Evolutionary conservation across 805 yeast species (phyloP).

Genomic region (Schizosaccharomyces japonicus): DNA sequence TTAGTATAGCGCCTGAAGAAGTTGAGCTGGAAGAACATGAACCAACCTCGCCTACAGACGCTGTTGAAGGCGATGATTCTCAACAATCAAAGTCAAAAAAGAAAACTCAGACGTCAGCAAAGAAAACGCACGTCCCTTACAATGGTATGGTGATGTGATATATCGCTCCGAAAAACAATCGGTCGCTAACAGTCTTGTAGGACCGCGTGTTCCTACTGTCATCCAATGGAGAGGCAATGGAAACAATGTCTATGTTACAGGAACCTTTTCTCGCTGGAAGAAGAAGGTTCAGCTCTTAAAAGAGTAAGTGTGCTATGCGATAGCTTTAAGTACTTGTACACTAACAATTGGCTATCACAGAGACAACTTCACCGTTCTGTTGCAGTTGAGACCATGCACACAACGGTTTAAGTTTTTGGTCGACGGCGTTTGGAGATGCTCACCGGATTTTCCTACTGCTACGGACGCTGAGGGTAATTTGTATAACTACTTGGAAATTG

Average conservation of each 20-base stretch:
- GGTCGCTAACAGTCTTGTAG: background rate
- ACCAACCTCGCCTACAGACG: too few relatives aligned
- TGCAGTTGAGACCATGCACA: constrained; percentile 70
- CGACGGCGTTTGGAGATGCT: constrained; percentile 73
- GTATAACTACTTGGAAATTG: constrained; percentile 69
- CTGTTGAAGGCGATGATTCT: background rate
- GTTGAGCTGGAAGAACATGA: background rate
- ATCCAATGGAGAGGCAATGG: constrained; percentile 96
- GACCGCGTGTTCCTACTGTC: constrained; percentile 26
- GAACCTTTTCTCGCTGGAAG: constrained; percentile 94
- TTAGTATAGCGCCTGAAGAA: background rate
- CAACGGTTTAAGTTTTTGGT: constrained; percentile 84
- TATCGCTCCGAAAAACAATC: background rate
- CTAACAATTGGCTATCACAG: background rate
- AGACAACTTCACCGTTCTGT: constrained; percentile 31
- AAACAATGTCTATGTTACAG: constrained; percentile 78
- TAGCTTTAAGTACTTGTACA: background rate
- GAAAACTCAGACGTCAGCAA: background rate
- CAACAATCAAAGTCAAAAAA: background rate
- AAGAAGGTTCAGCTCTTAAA: constrained; percentile 65
- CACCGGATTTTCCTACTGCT: constrained; percentile 81
- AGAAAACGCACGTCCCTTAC: background rate
- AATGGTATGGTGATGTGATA: background rate
- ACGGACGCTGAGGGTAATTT: constrained; percentile 92
- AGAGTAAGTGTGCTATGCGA: constrained; percentile 4